Evolutionary conservation across 1,284 basidiomycete genomes (phyloP).

Genomic region (Sporisorium iseilematis-ciliati): DNA sequence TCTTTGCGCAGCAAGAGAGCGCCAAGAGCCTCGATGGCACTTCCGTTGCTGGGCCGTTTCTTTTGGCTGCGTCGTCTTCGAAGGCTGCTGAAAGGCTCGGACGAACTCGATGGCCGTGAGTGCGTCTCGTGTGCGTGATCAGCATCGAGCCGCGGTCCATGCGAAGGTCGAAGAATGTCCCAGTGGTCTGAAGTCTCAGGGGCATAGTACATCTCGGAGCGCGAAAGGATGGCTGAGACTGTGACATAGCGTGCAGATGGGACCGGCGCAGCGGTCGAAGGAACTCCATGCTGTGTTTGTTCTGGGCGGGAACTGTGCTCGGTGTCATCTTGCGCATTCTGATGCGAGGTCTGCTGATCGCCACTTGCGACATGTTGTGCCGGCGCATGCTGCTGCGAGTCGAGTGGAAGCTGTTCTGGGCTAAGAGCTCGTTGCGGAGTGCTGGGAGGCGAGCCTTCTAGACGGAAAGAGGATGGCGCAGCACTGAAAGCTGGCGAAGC

Average conservation of each 20-base stretch:
- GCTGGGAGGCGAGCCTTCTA: constrained; percentile 32
- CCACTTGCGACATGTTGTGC: background rate
- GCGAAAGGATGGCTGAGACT: constrained; percentile 61
- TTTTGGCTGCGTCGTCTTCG: constrained; percentile 25
- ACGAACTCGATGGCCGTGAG: constrained; percentile 1
- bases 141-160: constrained; percentile 8
- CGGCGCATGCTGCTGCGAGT: background rate
- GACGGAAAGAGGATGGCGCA: constrained; percentile 32
- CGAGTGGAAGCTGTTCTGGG: background rate
- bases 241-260: constrained; percentile 54
- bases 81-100: constrained; percentile 10
- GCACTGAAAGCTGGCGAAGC: constrained; percentile 31
- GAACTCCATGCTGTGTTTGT: background rate
- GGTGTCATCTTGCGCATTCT: background rate
- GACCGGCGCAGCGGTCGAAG: background rate
- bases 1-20: constrained; percentile 60
- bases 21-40: constrained; percentile 65
- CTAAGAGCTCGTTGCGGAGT: constrained; percentile 10
- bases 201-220: constrained; percentile 54
- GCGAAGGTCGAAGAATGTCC: constrained; percentile 33
- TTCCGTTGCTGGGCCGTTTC: constrained; percentile 57
- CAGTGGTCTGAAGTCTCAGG: constrained; percentile 28
- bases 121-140: background rate
- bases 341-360: background rate
- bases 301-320: background rate